Conservation (phyloP, 2,329 filamentous ascomycete species). For the Colletotrichum ledebouriae region DNA sequence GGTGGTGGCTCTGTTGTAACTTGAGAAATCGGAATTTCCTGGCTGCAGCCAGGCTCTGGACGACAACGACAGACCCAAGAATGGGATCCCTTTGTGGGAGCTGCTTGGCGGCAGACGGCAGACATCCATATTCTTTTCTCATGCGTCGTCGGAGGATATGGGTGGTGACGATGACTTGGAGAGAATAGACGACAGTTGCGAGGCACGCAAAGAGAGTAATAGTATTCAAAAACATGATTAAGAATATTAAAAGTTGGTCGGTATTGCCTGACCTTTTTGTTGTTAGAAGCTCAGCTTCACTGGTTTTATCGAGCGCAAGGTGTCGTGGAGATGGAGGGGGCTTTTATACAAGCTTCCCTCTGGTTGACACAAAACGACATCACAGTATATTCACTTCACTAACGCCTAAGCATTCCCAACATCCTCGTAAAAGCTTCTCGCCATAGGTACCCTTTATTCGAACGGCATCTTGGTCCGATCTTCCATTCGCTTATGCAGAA, state of each 20-base stretch:
- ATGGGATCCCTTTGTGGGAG: conserved; percentile 29
- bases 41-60: conserved; percentile 28
- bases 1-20: conserved; percentile 22
- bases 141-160: conserved; percentile 29
- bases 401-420: neutral
- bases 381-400: neutral
- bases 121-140: conserved; percentile 28
- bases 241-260: neutral
- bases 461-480: conserved; percentile 1
- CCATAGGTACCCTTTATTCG: neutral
- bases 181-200: conserved; percentile 21
- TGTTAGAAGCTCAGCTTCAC: conserved; percentile 1
- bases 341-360: neutral
- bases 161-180: conserved; percentile 25
- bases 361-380: neutral
- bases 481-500: neutral
- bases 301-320: neutral
- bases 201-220: conserved; percentile 25
- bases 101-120: conserved; percentile 14
- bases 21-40: conserved; percentile 25
- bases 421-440: neutral
- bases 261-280: neutral
- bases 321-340: neutral
- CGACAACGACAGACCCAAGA: conserved; percentile 19
- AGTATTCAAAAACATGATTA: conserved; percentile 20